Base-by-base conservation (phyloP, 257 asterid genomes). In the Solanum piurae region DNA sequence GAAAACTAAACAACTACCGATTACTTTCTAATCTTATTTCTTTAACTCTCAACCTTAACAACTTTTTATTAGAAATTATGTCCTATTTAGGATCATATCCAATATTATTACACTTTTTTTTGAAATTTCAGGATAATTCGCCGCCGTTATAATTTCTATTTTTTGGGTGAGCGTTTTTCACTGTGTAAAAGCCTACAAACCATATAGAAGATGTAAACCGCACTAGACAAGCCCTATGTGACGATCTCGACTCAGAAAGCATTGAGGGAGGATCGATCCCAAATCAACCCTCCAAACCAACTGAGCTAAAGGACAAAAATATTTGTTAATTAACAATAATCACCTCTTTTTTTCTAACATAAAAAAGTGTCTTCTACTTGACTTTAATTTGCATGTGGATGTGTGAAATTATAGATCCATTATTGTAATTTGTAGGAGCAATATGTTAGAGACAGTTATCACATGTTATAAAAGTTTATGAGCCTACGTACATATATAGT, bases 151-250 rank as follows among this genome's bases (percentile, higher is more conserved):
- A 52, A 16, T 2, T 16, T 5, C 5, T 49, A 5, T 49, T 49
- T 49, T 38, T 49, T 49, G 3, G 60, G 23, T 16, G 23, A 49
- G 3, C 20, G 5, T 52, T 52, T 52, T 0, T 0, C 0, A 52
- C 3, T 16, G 0, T 6, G 23, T 16, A 16, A 52, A 16, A 52
- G 0, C 9, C 0, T 52, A 1, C 23, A 52, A 16, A 52, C 0
- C 4, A 52, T 0, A 52, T 52, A 52, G 0, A 0, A 52, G 0
- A 52, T 52, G 1, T 18, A 52, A 52, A 16, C 0, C 3, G 23
- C 0, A 52, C 0, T 52, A 52, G 9, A 2, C 1, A 16, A 52
- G 23, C 21, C 0, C 0, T 52, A 2, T 52, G 1, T 4, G 1
- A 52, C 1, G 2, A 0, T 52, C 4, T 52, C 9, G 0, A 52